phyloP scores from a whole-genome alignment of 2,329 filamentous ascomycete genomes.

The Monosporascus sp. region DNA sequence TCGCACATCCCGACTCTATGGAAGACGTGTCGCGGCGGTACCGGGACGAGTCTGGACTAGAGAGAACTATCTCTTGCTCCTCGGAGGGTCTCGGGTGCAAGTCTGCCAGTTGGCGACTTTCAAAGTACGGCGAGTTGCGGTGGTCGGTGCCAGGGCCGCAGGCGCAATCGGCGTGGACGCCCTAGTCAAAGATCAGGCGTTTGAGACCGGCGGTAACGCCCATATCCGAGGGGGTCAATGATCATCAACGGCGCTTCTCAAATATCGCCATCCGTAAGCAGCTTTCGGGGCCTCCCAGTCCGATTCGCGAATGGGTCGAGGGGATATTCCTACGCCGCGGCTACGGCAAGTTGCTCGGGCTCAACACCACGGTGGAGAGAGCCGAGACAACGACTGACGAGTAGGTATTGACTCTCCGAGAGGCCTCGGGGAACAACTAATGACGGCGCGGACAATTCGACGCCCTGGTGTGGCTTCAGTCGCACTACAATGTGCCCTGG shows the following conservation, averaged over 20 bases:
- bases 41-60: not conserved
- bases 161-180: conserved; percentile 55
- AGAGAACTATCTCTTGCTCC: not conserved
- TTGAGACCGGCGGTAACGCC: conserved; percentile 43
- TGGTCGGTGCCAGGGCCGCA: conserved; percentile 53
- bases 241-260: conserved; percentile 39
- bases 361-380: conserved; percentile 53
- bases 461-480: conserved; percentile 59
- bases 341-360: conserved; percentile 32
- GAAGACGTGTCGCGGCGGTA: no score
- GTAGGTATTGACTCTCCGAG: conserved; percentile 45
- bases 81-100: not conserved
- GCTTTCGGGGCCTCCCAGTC: no score
- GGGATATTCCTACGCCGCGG: conserved; percentile 27
- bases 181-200: conserved; percentile 47
- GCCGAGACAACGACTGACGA: conserved; percentile 40
- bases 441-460: conserved; percentile 48
- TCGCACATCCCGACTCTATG: not conserved
- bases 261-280: conserved; percentile 42
- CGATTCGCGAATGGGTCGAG: conserved; percentile 47
- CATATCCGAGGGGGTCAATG: conserved; percentile 27
- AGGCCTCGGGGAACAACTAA: conserved; percentile 30
- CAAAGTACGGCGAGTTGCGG: conserved; percentile 36
- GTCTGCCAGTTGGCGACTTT: conserved; percentile 4
- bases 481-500: conserved; percentile 59